These are phyloP conservation scores for Penicillium sp. DNA, from an alignment of 2,329 filamentous ascomycete genomes.

Conservation along the genomic window DNA sequence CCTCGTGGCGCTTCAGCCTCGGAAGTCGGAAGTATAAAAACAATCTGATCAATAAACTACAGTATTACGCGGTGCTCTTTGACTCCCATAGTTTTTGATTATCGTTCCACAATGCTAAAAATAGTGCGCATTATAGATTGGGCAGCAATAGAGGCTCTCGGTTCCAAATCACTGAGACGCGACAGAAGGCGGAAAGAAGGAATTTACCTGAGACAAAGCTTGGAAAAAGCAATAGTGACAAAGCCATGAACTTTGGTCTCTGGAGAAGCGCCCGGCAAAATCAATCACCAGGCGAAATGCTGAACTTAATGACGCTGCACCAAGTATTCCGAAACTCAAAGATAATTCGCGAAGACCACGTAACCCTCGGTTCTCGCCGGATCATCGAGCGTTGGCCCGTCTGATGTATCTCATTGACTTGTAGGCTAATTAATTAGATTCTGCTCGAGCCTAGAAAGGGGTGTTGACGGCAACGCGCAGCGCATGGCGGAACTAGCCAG, in stretches of 20 bases:
- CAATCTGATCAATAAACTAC: background rate
- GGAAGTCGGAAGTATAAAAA: background rate
- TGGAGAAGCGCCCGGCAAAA: background rate
- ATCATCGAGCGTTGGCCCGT: background rate
- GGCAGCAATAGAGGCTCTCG: background rate
- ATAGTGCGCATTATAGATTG: background rate
- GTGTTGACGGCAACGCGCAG: background rate
- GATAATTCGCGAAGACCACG: background rate
- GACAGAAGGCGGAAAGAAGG: background rate
- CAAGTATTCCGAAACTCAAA: background rate
- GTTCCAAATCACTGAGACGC: background rate
- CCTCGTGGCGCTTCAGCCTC: background rate
- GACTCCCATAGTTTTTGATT: background rate
- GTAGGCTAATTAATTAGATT: background rate
- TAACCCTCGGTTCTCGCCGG: background rate
- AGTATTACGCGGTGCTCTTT: background rate
- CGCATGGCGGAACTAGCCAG: background rate
- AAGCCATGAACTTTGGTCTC: background rate
- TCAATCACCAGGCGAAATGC: background rate
- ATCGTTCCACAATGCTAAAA: background rate
- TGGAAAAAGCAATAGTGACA: background rate
- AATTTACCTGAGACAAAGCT: background rate
- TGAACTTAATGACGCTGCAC: background rate
- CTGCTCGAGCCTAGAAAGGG: background rate
- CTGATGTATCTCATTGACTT: background rate